Evolutionary conservation across 2,329 filamentous ascomycete genomes (phyloP).

Genomic region (Aphanocladium album): DNA sequence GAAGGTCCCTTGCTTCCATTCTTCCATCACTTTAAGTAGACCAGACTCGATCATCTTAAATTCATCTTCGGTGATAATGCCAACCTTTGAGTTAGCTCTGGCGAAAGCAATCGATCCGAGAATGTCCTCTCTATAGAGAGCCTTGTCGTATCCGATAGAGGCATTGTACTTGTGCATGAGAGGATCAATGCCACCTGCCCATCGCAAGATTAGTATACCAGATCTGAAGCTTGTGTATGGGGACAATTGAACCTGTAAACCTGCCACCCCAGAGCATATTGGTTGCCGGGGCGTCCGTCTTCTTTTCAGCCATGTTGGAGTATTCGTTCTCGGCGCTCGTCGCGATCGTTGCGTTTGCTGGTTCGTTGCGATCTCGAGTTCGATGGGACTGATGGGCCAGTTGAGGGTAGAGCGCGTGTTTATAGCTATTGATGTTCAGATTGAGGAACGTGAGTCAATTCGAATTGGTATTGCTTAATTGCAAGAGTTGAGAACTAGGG

Average conservation of each 20-base stretch:
- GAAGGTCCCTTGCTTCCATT: slow-evolving; percentile 51
- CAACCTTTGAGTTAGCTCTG: slow-evolving; percentile 68
- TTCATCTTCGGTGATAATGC: slow-evolving; percentile 68
- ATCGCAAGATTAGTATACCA: slow-evolving; percentile 24
- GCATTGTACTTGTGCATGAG: slow-evolving; percentile 82
- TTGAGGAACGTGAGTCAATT: slow-evolving; percentile 18
- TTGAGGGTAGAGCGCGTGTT: slow-evolving; percentile 14
- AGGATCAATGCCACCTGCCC: slow-evolving; percentile 69
- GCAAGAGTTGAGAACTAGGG: slow-evolving; percentile 16
- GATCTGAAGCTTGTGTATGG: slow-evolving; percentile 20
- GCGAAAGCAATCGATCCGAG: slow-evolving; percentile 77
- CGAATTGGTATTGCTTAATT: background rate
- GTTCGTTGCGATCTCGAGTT: slow-evolving; percentile 15
- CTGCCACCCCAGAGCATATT: slow-evolving; percentile 41
- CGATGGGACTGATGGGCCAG: slow-evolving; percentile 18
- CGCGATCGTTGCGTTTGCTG: slow-evolving; percentile 8
- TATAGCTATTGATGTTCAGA: slow-evolving; percentile 16
- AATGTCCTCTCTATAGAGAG: slow-evolving; percentile 77
- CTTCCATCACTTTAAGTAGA: slow-evolving; percentile 51
- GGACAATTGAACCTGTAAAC: slow-evolving; percentile 40
- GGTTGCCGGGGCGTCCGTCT: slow-evolving; percentile 24
- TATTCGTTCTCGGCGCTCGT: slow-evolving; percentile 3
- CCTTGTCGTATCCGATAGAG: slow-evolving; percentile 72
- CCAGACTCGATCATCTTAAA: slow-evolving; percentile 71
- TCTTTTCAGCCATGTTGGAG: slow-evolving; percentile 20